Evolutionary conservation across 2,329 filamentous ascomycete species (phyloP).

Genomic region (Madurella mycetomatis): DNA sequence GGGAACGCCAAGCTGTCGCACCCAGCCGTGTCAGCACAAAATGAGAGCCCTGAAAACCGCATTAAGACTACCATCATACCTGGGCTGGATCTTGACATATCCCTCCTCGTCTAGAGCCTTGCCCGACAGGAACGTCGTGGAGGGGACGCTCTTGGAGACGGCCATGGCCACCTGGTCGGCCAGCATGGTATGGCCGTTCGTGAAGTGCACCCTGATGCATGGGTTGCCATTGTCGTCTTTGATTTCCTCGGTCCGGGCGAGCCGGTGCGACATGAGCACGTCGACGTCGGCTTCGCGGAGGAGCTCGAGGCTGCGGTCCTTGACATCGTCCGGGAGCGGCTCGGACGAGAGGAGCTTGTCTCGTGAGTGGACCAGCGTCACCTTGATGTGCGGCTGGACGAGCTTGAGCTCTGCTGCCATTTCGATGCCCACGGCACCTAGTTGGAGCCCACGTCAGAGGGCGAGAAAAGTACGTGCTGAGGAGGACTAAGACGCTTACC

Average conservation of each 20-base stretch:
- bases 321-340: constrained; percentile 64
- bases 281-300: constrained; percentile 61
- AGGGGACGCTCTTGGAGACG: constrained; percentile 58
- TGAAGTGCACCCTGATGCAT: constrained; percentile 50
- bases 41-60: background rate
- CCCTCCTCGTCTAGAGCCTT: constrained; percentile 58
- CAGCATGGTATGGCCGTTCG: constrained; percentile 54
- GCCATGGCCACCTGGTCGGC: constrained; percentile 67
- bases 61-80: constrained; percentile 34
- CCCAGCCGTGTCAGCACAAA: background rate
- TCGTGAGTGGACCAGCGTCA: constrained; percentile 73
- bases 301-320: constrained; percentile 55
- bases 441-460: too few species aligned
- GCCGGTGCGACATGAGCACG: constrained; percentile 57
- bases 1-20: constrained; percentile 50
- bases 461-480: background rate
- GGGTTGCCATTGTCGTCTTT: constrained; percentile 39
- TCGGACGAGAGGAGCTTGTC: constrained; percentile 68
- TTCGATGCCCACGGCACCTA: constrained; percentile 73
- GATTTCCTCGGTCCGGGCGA: constrained; percentile 46
- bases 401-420: constrained; percentile 76
- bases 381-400: constrained; percentile 57
- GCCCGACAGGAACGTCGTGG: constrained; percentile 58
- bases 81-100: constrained; percentile 58
- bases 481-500: constrained; percentile 27